Evolutionary conservation across 1,284 basidiomycete genomes (phyloP).

Genomic region (Malassezia restricta): DNA sequence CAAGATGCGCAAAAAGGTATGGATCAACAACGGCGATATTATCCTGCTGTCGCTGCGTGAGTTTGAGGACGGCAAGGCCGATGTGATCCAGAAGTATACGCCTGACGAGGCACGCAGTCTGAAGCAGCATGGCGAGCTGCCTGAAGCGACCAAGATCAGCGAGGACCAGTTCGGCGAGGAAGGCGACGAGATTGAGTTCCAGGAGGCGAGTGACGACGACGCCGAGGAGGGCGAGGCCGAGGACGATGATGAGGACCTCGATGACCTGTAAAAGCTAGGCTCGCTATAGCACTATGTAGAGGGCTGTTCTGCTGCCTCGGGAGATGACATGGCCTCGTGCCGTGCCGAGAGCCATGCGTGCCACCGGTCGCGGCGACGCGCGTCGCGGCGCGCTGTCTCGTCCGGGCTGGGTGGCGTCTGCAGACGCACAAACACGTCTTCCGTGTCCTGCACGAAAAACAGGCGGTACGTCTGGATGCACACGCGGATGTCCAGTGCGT

Average conservation of each 20-base stretch:
- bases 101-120: constrained; percentile 78
- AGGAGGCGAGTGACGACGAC: constrained; percentile 43
- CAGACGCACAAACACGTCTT: constrained; percentile 45
- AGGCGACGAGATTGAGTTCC: constrained; percentile 46
- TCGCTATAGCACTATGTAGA: not conserved
- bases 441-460: constrained; percentile 47
- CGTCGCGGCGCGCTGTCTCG: constrained; percentile 12
- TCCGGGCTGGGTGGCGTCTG: constrained; percentile 18
- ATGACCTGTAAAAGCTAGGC: constrained; percentile 19
- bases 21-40: constrained; percentile 99
- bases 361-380: constrained; percentile 21
- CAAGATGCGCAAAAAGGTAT: constrained; percentile 99
- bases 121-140: constrained; percentile 94
- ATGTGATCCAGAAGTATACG: constrained; percentile 98
- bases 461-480: constrained; percentile 48
- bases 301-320: not conserved
- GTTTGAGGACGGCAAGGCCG: constrained; percentile 98
- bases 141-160: constrained; percentile 96
- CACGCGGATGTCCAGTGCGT: constrained; percentile 51
- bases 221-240: not conserved
- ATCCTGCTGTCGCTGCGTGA: constrained; percentile 90
- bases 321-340: constrained; percentile 18
- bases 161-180: constrained; percentile 88
- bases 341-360: constrained; percentile 27
- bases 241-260: constrained; percentile 26